Evolutionary conservation across 1,284 basidiomycete genomes (phyloP), one percentile per base, ranked within the genome.

Genomic region (Rhodotorula sp.): DNA sequence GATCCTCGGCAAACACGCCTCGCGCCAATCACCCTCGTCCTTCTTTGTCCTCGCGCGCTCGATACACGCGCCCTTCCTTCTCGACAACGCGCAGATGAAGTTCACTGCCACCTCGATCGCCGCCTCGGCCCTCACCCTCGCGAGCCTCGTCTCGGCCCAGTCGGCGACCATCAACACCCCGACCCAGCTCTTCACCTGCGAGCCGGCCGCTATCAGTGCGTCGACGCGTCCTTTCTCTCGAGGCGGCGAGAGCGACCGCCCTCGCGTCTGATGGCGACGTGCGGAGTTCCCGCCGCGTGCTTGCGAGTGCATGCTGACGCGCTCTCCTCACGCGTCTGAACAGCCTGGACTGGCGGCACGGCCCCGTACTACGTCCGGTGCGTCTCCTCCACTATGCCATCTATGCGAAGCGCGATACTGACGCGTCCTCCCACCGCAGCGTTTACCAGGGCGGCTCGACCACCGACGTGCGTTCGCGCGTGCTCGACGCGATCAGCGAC

Each of bases 121-220:
- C 61, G 58, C 66, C 64, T 60, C 61, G 29, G 67, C 64, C 57
- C 50, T 69, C 55, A 64, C 65, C 51, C 61, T 69, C 61, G 69
- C 60, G 53, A 64, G 61, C 57, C 39, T 69, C 60, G 69, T 58
- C 56, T 60, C 66, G 37, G 73, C 66, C 25, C 69, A 69, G 60
- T 50, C 48, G 48, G 48, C 48, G 36, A 46, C 53, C 22, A 71
- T 74, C 73, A 66, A 66, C 64, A 74, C 70, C 46, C 70, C 73
- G n/a, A 64, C 69, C 27, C 67, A 60, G 41, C 69, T 74, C 69
- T 72, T 69, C 69, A 67, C 73, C 57, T 67, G 71, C 65, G 61
- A 70, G 56, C 64, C 61, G 25, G 63, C 61, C 48, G 53, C 41
- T 32, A 32, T 69, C 59, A 22, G 70, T 72, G 27, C 39, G 63